Base-by-base conservation (phyloP, 805 yeast species). In the Candida cerambycidarum region DNA sequence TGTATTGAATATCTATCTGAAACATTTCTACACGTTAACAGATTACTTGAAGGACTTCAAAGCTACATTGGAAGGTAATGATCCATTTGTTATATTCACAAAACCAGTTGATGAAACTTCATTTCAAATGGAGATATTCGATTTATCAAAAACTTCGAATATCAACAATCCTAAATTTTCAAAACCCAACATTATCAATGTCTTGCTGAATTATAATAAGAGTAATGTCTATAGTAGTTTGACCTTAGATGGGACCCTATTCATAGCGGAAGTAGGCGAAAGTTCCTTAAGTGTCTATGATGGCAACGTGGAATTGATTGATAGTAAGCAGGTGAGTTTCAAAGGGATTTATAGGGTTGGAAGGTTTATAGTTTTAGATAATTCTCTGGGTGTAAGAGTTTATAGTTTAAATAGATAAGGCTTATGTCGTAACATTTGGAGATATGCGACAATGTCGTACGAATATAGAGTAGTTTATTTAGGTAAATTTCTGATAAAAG, bases 1-100 rank as follows among this genome's bases (percentile, higher is more conserved):
- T 29, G 30, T 32, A 9, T 43, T 57, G 16, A 50, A 57, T 41
- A 43, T 55, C 15, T 48, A 44, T 7, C 56, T 48, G 54, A 53
- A 50, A 32, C 44, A 44, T 7, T 41, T 14, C 10, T 25, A 18
- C 1, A 38, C 39, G 6, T 18, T 49, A 11, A 46, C 48, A 3
- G 46, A 49, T 35, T 39, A 41, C n/a, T 17, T 37, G 4, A 24
- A 34, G 8, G 28, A 18, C n/a, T 31, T 23, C 16, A 31, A 38
- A 13, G 12, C 14, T 5, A 12, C 16, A 6, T 18, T 48, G 8
- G 52, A 45, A 23, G 6, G 33, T 5, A 45, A 48, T 31, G 37
- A 38, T 32, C 13, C 31, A 10, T 29, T 15, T 1, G n/a, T 48
- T 5, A 33, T 43, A 1, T 17, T 48, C 2, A 23, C 32, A 9